Percentiles rank a stretch among this genome's conserved stretches.
Conservation (phyloP, 2,329 filamentous ascomycete species). For the Ramichloridium luteum region DNA sequence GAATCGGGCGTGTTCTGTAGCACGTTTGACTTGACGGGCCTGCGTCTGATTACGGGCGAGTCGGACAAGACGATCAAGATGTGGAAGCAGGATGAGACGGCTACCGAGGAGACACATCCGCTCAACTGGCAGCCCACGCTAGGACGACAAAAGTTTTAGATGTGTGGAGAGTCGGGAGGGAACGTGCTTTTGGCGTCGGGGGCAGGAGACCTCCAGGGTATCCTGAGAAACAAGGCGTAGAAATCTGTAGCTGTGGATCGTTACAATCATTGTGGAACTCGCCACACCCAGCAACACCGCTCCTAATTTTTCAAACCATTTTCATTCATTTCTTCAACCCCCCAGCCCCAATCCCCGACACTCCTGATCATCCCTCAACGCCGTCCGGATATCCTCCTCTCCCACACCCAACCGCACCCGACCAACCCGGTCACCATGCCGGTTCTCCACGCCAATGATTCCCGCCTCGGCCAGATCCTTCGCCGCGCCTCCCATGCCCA, state of each 20-base stretch:
- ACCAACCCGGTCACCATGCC: constrained; percentile 69
- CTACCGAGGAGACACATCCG: constrained; percentile 82
- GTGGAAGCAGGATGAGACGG: constrained; percentile 87
- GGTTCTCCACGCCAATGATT: constrained; percentile 68
- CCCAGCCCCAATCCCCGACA: constrained; percentile 64
- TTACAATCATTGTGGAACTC: too few species aligned
- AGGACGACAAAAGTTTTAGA: constrained; percentile 55
- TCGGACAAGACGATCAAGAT: constrained; percentile 95
- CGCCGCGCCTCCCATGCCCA: constrained; percentile 58
- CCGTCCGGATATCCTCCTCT: constrained; percentile 81
- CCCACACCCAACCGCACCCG: constrained; percentile 77
- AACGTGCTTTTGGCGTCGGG: too few species aligned
- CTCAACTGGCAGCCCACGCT: constrained; percentile 82
- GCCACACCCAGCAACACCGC: too few species aligned
- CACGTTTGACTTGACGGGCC: constrained; percentile 78
- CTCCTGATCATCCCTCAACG: constrained; percentile 77
- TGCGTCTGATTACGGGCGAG: constrained; percentile 86
- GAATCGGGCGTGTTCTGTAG: constrained; percentile 92
- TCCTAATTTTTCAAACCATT: too few species aligned
- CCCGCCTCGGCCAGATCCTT: constrained; percentile 78
- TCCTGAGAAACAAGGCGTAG: too few species aligned
- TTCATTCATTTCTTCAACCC: too few species aligned
- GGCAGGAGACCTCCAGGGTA: too few species aligned
- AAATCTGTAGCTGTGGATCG: too few species aligned
- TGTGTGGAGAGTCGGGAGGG: too few species aligned